These are phyloP conservation scores for Cryptosporidium sp. DNA, from an alignment of 169 alveolate genomes.

Conservation along the genomic window DNA sequence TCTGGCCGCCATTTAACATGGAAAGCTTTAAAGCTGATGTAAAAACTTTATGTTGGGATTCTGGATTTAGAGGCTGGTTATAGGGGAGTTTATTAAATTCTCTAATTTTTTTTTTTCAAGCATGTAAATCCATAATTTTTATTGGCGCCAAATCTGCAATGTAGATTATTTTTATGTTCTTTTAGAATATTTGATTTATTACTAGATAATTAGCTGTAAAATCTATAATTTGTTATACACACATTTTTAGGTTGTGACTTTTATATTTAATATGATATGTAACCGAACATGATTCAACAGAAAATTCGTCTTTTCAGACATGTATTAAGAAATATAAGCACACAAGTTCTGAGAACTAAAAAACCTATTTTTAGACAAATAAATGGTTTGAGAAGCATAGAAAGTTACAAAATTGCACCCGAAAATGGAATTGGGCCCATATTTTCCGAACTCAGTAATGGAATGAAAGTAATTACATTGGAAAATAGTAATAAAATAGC, in stretches of 20 bases:
- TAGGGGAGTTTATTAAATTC: not conserved
- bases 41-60: slow-evolving; percentile 61
- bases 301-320: slow-evolving; percentile 26
- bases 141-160: not conserved
- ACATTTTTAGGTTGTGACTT: not conserved
- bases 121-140: slow-evolving; percentile 4
- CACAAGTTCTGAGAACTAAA: slow-evolving; percentile 22
- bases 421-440: not conserved
- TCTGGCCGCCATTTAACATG: slow-evolving; percentile 60
- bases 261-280: not conserved
- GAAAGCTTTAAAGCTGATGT: not conserved
- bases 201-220: not conserved
- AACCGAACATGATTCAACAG: slow-evolving; percentile 3
- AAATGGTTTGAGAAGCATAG: not conserved
- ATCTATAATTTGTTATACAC: slow-evolving; percentile 1
- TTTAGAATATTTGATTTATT: not conserved
- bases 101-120: not conserved
- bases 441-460: slow-evolving; percentile 50
- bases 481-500: slow-evolving; percentile 17
- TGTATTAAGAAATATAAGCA: slow-evolving; percentile 18
- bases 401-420: not conserved
- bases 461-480: slow-evolving; percentile 27
- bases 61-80: slow-evolving; percentile 71
- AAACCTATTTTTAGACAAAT: slow-evolving; percentile 34
- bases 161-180: not conserved